A percentile compares a stretch with the other conserved stretches of the same genome.
Conservation (phyloP, 768 basidiomycete species). For the Suillus americanus region DNA sequence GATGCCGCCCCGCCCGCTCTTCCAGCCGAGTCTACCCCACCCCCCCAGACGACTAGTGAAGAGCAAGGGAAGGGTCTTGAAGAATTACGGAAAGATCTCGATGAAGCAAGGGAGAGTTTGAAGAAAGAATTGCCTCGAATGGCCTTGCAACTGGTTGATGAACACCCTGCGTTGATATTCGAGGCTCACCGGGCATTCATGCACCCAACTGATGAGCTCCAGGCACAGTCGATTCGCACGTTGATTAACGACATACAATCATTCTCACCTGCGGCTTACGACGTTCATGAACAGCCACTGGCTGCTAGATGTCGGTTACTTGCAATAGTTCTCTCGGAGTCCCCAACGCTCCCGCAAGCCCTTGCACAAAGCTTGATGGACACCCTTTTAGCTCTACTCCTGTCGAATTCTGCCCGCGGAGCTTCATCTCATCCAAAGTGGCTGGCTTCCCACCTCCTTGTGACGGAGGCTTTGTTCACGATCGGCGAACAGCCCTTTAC, state of each 20-base stretch:
- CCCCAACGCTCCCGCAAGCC: slow-evolving; percentile 55
- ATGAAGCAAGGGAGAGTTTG: slow-evolving; percentile 63
- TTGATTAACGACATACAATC: slow-evolving; percentile 77
- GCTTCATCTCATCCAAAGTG: slow-evolving; percentile 76
- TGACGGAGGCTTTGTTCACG: slow-evolving; percentile 81
- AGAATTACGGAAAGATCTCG: slow-evolving; percentile 65
- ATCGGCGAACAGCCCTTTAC: slow-evolving; percentile 70
- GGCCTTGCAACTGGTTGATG: slow-evolving; percentile 79
- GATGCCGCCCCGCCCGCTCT: slow-evolving; percentile 15
- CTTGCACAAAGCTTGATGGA: slow-evolving; percentile 66
- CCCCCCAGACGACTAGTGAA: slow-evolving; percentile 13
- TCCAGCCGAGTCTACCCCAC: slow-evolving; percentile 16
- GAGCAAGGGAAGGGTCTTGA: slow-evolving; percentile 48
- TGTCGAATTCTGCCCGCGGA: slow-evolving; percentile 51
- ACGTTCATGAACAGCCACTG: slow-evolving; percentile 72
- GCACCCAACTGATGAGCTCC: slow-evolving; percentile 55
- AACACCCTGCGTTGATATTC: slow-evolving; percentile 85
- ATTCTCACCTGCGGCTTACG: slow-evolving; percentile 64
- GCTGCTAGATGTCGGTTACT: slow-evolving; percentile 83
- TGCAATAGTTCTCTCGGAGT: slow-evolving; percentile 79
- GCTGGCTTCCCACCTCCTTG: slow-evolving; percentile 83
- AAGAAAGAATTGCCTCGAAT: slow-evolving; percentile 63
- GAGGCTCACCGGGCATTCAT: slow-evolving; percentile 85
- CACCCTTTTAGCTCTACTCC: slow-evolving; percentile 62
- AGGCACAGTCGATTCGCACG: slow-evolving; percentile 63